Percentiles rank a stretch among this genome's conserved stretches.
phyloP scores from a whole-genome alignment of 768 basidiomycete species.

The Russula sp. region DNA sequence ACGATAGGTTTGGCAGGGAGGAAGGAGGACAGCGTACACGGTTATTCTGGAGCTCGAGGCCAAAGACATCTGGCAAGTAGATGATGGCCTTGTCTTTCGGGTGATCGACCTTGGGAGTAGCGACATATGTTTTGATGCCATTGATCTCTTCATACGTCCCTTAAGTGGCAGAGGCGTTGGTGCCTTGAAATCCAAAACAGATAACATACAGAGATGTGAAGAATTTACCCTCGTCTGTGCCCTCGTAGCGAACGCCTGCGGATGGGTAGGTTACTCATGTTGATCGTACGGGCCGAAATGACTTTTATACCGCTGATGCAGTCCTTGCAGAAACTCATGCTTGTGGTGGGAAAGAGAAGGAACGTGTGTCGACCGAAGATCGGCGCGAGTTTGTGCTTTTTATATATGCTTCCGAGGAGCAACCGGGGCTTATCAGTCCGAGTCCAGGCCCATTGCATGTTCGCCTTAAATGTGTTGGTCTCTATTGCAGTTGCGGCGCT shows the following conservation, averaged over 20 bases:
- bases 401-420: too few relatives aligned
- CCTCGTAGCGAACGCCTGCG: constrained; percentile 40
- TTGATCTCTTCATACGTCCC: constrained; percentile 39
- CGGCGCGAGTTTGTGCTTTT: too few relatives aligned
- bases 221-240: constrained; percentile 37
- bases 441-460: too few relatives aligned
- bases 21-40: constrained; percentile 24
- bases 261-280: background rate
- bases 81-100: constrained; percentile 43
- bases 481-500: too few relatives aligned
- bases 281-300: background rate
- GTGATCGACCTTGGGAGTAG: constrained; percentile 41
- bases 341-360: background rate
- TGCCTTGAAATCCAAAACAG: too few relatives aligned
- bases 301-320: background rate
- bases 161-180: constrained; percentile 14
- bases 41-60: constrained; percentile 39
- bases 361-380: too few relatives aligned
- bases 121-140: constrained; percentile 42
- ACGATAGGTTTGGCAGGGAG: background rate
- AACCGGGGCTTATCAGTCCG: too few relatives aligned
- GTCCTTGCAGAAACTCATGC: background rate
- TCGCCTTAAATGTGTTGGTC: too few relatives aligned
- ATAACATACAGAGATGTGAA: background rate
- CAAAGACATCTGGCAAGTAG: constrained; percentile 43